Evolutionary conservation across 108 stramenopile genomes (phyloP).

Genomic region (Nitzschia inconspicua): DNA sequence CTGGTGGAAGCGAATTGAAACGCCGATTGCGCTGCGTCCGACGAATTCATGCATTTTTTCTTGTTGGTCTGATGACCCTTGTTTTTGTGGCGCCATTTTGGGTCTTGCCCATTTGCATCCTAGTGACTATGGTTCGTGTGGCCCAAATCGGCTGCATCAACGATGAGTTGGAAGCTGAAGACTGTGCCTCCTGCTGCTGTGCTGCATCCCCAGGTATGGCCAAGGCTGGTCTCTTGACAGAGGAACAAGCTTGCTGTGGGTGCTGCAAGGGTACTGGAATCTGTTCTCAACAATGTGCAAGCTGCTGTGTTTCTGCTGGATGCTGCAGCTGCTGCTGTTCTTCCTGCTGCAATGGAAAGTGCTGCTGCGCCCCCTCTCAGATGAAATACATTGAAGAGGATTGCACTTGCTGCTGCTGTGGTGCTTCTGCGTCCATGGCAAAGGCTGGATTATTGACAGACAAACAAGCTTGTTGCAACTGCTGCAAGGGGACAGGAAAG

Average conservation of each 20-base stretch:
- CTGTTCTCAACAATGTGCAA: conserved; percentile 2
- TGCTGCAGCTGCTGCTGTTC: too few relatives aligned
- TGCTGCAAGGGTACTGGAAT: conserved; percentile 33
- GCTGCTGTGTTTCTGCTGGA: conserved; percentile 21
- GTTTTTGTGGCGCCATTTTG: conserved; percentile 5
- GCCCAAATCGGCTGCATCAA: neutral
- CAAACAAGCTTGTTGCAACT: conserved; percentile 19
- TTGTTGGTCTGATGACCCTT: neutral
- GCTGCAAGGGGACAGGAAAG: conserved; percentile 30
- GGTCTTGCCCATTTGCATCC: conserved; percentile 10
- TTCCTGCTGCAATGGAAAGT: too few relatives aligned
- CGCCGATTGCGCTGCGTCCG: neutral
- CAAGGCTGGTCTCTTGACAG: neutral
- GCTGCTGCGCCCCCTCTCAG: too few relatives aligned
- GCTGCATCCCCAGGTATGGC: neutral
- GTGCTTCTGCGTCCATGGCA: neutral
- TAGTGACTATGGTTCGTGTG: neutral
- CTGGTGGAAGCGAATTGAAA: neutral
- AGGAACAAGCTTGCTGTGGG: neutral
- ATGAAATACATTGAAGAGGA: neutral
- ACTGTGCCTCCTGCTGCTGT: neutral
- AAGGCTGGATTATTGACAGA: neutral
- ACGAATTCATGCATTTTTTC: conserved; percentile 1
- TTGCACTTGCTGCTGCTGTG: conserved; percentile 32
- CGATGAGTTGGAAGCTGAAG: neutral